A percentile compares a stretch with the other conserved stretches of the same genome.
These are phyloP conservation scores for Gloeopeniophorella convolvens DNA, from an alignment of 768 basidiomycete genomes.

Conservation along the genomic window DNA sequence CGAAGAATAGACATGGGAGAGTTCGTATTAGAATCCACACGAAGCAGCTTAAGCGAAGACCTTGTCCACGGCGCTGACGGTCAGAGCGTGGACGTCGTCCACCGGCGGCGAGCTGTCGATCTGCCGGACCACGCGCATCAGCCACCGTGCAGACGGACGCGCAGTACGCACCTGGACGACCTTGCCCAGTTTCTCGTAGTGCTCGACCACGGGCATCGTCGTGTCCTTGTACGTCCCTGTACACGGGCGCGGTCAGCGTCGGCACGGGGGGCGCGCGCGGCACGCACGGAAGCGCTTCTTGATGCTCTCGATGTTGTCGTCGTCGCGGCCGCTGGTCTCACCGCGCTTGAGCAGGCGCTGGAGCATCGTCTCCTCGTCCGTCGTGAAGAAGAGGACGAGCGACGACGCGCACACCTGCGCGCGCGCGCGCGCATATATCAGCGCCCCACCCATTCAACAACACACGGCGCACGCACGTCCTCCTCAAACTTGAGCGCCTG, in stretches of 20 bases:
- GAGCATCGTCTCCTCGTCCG: constrained; percentile 84
- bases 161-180: constrained; percentile 63
- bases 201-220: constrained; percentile 89
- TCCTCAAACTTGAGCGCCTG: constrained; percentile 90
- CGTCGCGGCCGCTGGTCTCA: constrained; percentile 91
- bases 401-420: constrained; percentile 72
- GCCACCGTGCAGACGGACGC: background rate
- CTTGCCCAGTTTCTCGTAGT: constrained; percentile 61
- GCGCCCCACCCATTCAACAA: no score
- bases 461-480: constrained; percentile 42
- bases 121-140: constrained; percentile 30
- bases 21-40: background rate
- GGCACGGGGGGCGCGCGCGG: background rate
- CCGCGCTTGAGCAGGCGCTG: constrained; percentile 80
- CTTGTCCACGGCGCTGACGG: constrained; percentile 47
- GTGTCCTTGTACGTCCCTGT: constrained; percentile 78
- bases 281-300: constrained; percentile 89
- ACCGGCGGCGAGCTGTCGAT: constrained; percentile 62
- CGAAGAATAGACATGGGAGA: background rate
- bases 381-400: constrained; percentile 79
- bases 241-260: background rate
- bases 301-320: constrained; percentile 93
- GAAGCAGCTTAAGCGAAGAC: constrained; percentile 30
- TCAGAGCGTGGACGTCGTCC: constrained; percentile 63
- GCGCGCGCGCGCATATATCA: background rate